Conservation (phyloP, 495 filamentous ascomycete genomes). For the Aspergillus ostianus region DNA sequence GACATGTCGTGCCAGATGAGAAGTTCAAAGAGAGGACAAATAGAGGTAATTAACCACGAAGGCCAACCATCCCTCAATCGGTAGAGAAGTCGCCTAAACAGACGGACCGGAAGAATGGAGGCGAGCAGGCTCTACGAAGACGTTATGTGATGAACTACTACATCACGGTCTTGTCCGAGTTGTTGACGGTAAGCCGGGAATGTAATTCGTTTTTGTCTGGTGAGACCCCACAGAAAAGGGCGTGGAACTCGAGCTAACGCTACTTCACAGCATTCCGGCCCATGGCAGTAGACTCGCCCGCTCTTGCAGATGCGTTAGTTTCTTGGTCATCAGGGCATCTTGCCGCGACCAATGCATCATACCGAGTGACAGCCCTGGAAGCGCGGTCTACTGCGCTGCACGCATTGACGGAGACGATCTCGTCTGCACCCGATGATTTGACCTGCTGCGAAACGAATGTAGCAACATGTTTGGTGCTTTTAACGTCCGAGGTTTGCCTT, state of each 20-base stretch:
- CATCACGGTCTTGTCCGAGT: not conserved
- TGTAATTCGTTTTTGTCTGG: constrained; percentile 1
- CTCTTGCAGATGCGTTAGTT: constrained; percentile 1
- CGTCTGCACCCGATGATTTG: not conserved
- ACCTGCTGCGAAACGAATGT: not conserved
- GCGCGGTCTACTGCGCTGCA: not conserved
- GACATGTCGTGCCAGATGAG: not conserved
- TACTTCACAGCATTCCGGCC: not conserved
- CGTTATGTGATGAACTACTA: constrained; percentile 2
- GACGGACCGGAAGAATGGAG: not conserved
- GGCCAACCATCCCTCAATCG: not conserved
- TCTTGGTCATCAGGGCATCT: constrained; percentile 1
- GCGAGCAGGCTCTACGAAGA: not conserved
- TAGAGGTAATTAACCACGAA: not conserved
- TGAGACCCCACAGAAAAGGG: not conserved
- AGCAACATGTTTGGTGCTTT: not conserved
- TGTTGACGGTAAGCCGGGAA: not conserved
- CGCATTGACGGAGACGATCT: not conserved
- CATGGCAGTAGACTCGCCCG: not conserved
- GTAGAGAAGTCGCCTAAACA: not conserved
- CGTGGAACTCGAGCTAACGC: not conserved
- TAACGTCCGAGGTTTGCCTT: constrained; percentile 4
- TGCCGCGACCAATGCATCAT: not conserved
- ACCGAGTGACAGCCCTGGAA: not conserved
- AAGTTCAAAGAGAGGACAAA: no score